Evolutionary conservation across 805 yeast species (phyloP).

Genomic region (Suhomyces sp.): DNA sequence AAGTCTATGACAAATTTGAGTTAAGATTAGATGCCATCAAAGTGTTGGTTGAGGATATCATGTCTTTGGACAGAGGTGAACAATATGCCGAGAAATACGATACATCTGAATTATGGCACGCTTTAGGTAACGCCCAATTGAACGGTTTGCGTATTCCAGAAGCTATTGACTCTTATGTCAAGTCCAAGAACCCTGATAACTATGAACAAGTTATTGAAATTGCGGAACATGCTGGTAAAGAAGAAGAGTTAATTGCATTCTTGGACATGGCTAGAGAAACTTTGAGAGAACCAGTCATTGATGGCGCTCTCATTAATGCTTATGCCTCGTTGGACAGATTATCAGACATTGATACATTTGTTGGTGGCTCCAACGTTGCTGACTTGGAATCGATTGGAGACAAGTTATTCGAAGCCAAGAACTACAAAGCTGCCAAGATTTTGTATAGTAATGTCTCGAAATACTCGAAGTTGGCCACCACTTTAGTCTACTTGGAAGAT

Average conservation of each 20-base stretch:
- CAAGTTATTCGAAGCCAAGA: conserved; percentile 71
- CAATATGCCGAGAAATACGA: conserved; percentile 88
- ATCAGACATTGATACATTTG: conserved; percentile 78
- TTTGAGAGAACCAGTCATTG: conserved; percentile 87
- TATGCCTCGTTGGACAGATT: conserved; percentile 77
- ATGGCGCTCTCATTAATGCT: conserved; percentile 85
- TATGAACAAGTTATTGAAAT: conserved; percentile 90
- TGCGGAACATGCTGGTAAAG: conserved; percentile 92
- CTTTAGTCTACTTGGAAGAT: conserved; percentile 86
- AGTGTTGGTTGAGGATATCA: conserved; percentile 86
- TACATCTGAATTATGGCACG: conserved; percentile 86
- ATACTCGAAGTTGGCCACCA: conserved; percentile 95
- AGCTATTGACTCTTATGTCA: conserved; percentile 87
- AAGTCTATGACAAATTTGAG: conserved; percentile 83
- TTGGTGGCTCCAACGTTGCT: conserved; percentile 88
- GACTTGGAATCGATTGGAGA: conserved; percentile 92
- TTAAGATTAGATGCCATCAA: conserved; percentile 75
- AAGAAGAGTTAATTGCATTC: conserved; percentile 85
- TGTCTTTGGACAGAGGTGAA: conserved; percentile 94
- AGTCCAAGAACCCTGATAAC: conserved; percentile 88
- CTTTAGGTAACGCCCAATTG: conserved; percentile 92
- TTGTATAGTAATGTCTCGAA: conserved; percentile 84
- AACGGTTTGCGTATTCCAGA: conserved; percentile 90
- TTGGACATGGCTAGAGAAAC: conserved; percentile 89
- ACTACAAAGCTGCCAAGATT: conserved; percentile 90